Base-by-base conservation (phyloP, 2,329 filamentous ascomycete genomes). In the Apiospora sp. region DNA sequence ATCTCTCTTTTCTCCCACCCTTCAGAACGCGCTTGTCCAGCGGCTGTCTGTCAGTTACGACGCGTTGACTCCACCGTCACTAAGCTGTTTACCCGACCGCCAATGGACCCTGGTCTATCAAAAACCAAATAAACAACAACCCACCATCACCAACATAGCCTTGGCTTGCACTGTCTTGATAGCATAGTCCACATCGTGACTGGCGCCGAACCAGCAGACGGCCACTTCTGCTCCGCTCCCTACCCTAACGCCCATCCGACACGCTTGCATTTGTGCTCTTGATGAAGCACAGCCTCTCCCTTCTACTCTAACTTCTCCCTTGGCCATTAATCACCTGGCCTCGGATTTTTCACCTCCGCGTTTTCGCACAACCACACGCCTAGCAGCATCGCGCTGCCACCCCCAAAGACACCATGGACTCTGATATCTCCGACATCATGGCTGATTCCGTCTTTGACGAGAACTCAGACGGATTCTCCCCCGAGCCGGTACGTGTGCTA, bases 391-490 rank as follows among this genome's bases (percentile, higher is more conserved):
- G 67, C 67, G 27, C 44, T 49, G 44, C 67, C 24, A 13, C 27
- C 44, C 27, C 44, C 27, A 49, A 24, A 37, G 13, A 71, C 82
- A 83, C 78, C 69, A 90, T 90, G 89, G 86, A 88, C 77, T 89
- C 86, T 74, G 88, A 90, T 74, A 83, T 83, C 77, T 89, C 86
- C 74, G 88, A 90, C 74, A 83, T 83, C 61, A 87, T 90, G 82
- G 88, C 90, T 72, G 90, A 91, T 76, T 90, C 89, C 68, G 84
- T 87, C 78, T 91, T 91, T 76, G 87, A 89, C 72, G 77, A 86
- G 73, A 85, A 85, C 72, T 92, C 90, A 34, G 91, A 92, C 74
- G 83, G 72, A 74, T 92, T 88, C 81, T 85, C 85, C 2, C 90
- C 90, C 51, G 87, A 87, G 72, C 84, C 85, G 75, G 89, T 90